These are phyloP conservation scores for Chlorella sp. DNA, from an alignment of 139 green algal species.

Conservation along the genomic window DNA sequence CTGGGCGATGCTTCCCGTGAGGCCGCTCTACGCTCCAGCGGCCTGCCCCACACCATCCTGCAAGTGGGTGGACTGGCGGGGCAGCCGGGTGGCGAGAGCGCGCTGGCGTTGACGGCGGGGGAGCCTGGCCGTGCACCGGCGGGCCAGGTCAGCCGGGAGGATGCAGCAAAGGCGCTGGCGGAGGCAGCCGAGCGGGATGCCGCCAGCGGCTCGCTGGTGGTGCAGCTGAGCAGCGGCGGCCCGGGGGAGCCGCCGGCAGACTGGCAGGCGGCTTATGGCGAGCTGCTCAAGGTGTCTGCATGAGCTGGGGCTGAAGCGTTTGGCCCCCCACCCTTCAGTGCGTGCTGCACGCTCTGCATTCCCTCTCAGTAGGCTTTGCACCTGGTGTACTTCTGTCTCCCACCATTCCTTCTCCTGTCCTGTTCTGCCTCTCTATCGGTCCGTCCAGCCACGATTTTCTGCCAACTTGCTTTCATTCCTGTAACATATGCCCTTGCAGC, in stretches of 20 bases:
- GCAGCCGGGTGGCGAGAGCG: not conserved
- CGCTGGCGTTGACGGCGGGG: not conserved
- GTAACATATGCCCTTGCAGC: no score
- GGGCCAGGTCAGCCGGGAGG: slow-evolving; percentile 40
- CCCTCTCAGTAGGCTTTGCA: no score
- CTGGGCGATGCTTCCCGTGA: slow-evolving; percentile 34
- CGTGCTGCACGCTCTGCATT: no score
- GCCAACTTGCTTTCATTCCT: no score
- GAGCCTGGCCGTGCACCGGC: not conserved
- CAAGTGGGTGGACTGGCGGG: slow-evolving; percentile 21
- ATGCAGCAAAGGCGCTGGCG: slow-evolving; percentile 37
- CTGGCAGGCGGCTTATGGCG: slow-evolving; percentile 9
- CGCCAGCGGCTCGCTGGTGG: slow-evolving; percentile 1
- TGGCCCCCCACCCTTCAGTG: no score
- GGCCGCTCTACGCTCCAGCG: slow-evolving; percentile 17
- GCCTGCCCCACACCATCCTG: slow-evolving; percentile 39
- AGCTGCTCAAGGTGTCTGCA: not conserved
- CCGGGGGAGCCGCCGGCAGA: slow-evolving; percentile 14
- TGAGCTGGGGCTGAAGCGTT: no score
- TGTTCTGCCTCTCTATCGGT: not conserved
- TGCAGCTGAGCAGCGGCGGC: slow-evolving; percentile 2
- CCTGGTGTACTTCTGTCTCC: no score
- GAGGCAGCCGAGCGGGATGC: slow-evolving; percentile 27
- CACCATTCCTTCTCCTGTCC: not conserved
- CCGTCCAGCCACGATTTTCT: not conserved